Percentiles rank a stretch among this genome's conserved stretches.
phyloP scores from a whole-genome alignment of 805 yeast species.

The Schwanniomyces yamadae region DNA sequence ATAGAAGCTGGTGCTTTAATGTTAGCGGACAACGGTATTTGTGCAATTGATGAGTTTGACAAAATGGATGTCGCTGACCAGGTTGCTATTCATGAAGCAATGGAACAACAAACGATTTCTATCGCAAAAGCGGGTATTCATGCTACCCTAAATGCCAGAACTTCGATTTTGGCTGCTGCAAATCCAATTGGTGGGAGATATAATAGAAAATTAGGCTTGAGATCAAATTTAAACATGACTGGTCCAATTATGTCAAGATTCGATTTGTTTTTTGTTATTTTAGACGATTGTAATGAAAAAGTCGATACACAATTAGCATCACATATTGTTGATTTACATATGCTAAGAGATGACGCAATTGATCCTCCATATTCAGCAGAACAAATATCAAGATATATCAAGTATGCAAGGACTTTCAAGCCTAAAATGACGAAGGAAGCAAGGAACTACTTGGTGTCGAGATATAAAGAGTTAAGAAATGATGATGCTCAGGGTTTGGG shows the following conservation, averaged over 20 bases:
- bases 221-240: slow-evolving; percentile 89
- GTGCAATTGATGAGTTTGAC: slow-evolving; percentile 98
- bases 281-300: slow-evolving; percentile 91
- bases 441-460: slow-evolving; percentile 67
- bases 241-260: slow-evolving; percentile 99
- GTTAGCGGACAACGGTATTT: slow-evolving; percentile 97
- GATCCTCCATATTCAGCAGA: slow-evolving; percentile 87
- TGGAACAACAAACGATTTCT: slow-evolving; percentile 99
- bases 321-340: slow-evolving; percentile 90
- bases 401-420: slow-evolving; percentile 88
- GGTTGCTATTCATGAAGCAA: slow-evolving; percentile 98
- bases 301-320: slow-evolving; percentile 87
- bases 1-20: slow-evolving; percentile 98
- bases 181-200: slow-evolving; percentile 97
- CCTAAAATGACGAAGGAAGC: slow-evolving; percentile 85
- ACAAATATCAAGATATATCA: slow-evolving; percentile 82
- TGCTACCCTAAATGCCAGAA: slow-evolving; percentile 94
- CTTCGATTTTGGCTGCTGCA: slow-evolving; percentile 97
- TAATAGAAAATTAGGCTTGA: slow-evolving; percentile 77
- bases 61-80: slow-evolving; percentile 96
- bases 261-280: slow-evolving; percentile 88
- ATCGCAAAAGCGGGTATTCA: slow-evolving; percentile 99
- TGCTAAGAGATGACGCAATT: slow-evolving; percentile 86
- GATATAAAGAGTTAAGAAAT: slow-evolving; percentile 80
- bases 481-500: slow-evolving; percentile 90